Conservation (phyloP, 2,329 filamentous ascomycete genomes). For the Myrmaecium sp. region DNA sequence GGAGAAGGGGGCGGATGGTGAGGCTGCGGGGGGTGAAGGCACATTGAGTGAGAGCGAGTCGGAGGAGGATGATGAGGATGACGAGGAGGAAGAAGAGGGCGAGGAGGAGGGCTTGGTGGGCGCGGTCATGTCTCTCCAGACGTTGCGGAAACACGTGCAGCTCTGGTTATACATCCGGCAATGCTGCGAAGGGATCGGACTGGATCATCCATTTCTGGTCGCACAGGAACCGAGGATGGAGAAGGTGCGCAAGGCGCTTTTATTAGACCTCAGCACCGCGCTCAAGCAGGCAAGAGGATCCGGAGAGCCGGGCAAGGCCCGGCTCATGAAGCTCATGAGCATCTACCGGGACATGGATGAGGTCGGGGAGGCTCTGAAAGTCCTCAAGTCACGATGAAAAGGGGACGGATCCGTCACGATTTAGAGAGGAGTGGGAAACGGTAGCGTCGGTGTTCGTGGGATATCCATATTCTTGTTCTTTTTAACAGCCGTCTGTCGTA, state of each 20-base stretch:
- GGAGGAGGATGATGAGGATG: constrained; percentile 15
- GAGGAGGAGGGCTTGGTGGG: constrained; percentile 13
- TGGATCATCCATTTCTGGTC: constrained; percentile 45
- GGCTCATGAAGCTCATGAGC: constrained; percentile 38
- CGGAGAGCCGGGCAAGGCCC: constrained; percentile 20
- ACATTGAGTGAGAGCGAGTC: constrained; percentile 9
- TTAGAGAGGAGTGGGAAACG: neutral
- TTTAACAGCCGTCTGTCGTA: neutral
- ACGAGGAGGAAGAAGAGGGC: constrained; percentile 17
- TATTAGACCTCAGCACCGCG: constrained; percentile 47
- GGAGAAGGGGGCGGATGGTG: constrained; percentile 11
- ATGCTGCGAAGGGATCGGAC: constrained; percentile 33
- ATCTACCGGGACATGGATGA: constrained; percentile 47
- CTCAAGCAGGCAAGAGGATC: constrained; percentile 37
- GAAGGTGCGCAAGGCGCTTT: constrained; percentile 42
- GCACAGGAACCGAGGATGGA: constrained; percentile 38
- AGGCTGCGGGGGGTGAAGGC: constrained; percentile 8
- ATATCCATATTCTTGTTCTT: constrained; percentile 14
- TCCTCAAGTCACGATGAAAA: constrained; percentile 25
- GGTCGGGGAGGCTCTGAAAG: constrained; percentile 39
- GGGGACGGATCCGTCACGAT: neutral
- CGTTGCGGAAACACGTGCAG: constrained; percentile 38
- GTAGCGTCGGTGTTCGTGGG: constrained; percentile 7
- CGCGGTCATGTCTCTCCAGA: constrained; percentile 17
- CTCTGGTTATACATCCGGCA: constrained; percentile 41